Conservation (phyloP, 2,329 filamentous ascomycete genomes). For the Aspergillus pseudonomiae region DNA sequence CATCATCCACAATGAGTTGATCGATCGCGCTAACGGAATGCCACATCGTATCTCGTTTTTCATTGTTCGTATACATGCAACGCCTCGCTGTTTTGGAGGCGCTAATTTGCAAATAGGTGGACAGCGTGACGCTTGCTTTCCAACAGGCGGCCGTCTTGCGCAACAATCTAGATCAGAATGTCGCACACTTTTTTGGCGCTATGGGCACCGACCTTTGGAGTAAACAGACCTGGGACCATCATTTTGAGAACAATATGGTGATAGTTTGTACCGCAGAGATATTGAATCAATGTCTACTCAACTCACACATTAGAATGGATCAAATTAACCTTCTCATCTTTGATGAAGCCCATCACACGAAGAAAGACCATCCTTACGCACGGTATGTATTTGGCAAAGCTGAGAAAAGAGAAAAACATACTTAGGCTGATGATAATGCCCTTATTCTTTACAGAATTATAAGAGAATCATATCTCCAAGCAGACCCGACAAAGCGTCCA, state of each 20-base stretch:
- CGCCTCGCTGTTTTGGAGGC: not conserved
- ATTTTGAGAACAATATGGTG: slow-evolving; percentile 70
- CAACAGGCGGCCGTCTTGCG: slow-evolving; percentile 85
- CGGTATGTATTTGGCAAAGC: slow-evolving; percentile 45
- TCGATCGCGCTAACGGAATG: slow-evolving; percentile 64
- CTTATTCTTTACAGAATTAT: slow-evolving; percentile 63
- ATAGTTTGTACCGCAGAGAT: slow-evolving; percentile 93
- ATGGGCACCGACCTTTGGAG: slow-evolving; percentile 66
- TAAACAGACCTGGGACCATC: slow-evolving; percentile 60
- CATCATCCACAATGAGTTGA: slow-evolving; percentile 75
- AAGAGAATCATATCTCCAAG: slow-evolving; percentile 75
- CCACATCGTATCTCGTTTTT: slow-evolving; percentile 77
- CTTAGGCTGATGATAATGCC: not conserved
- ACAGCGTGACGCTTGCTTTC: slow-evolving; percentile 86
- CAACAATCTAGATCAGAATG: slow-evolving; percentile 75
- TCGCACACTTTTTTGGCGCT: slow-evolving; percentile 74
- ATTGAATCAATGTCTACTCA: slow-evolving; percentile 74
- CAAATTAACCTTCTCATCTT: slow-evolving; percentile 90
- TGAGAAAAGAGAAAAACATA: not conserved
- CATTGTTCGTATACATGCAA: slow-evolving; percentile 54
- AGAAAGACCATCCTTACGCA: slow-evolving; percentile 90
- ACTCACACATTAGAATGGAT: slow-evolving; percentile 76
- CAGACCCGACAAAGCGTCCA: slow-evolving; percentile 58
- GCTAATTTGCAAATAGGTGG: slow-evolving; percentile 56
- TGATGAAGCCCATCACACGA: slow-evolving; percentile 94